Evolutionary conservation across 202 grass and related monocot genomes (phyloP).

Genomic region (Bolboschoenoplectus hybrid): DNA sequence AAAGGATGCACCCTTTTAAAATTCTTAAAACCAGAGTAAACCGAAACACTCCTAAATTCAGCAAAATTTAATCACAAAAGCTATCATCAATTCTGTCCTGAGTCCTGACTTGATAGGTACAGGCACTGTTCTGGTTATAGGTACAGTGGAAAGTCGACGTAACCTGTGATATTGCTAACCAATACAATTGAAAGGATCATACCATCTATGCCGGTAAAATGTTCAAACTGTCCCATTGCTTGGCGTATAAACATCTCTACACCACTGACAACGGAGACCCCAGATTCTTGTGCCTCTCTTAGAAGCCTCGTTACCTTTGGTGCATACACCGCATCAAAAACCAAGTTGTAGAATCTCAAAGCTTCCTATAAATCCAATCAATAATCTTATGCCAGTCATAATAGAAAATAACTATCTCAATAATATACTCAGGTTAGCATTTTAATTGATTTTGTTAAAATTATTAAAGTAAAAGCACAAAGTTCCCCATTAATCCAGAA

Average conservation of each 20-base stretch:
- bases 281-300: conserved; percentile 79
- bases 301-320: conserved; percentile 88
- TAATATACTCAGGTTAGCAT: background rate
- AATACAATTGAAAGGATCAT: conserved; percentile 39
- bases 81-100: background rate
- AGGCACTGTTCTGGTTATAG: background rate
- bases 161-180: background rate
- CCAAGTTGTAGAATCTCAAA: conserved; percentile 67
- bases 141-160: background rate
- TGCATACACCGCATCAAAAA: conserved; percentile 94
- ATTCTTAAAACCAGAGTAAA: background rate
- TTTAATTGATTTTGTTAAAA: conserved; percentile 32
- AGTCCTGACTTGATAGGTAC: background rate
- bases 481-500: conserved; percentile 9
- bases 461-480: conserved; percentile 6
- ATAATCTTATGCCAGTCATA: conserved; percentile 27
- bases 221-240: conserved; percentile 88
- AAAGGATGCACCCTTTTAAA: background rate
- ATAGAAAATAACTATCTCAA: conserved; percentile 37
- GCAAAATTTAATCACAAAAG: background rate
- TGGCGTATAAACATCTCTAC: conserved; percentile 96
- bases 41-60: background rate
- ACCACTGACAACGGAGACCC: conserved; percentile 77
- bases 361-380: conserved; percentile 56
- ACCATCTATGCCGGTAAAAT: conserved; percentile 82